A percentile compares a stretch with the other conserved stretches of the same genome.
Evolutionary conservation across 495 filamentous ascomycete species (phyloP).

Genomic region (Talaromyces wortmannii): DNA sequence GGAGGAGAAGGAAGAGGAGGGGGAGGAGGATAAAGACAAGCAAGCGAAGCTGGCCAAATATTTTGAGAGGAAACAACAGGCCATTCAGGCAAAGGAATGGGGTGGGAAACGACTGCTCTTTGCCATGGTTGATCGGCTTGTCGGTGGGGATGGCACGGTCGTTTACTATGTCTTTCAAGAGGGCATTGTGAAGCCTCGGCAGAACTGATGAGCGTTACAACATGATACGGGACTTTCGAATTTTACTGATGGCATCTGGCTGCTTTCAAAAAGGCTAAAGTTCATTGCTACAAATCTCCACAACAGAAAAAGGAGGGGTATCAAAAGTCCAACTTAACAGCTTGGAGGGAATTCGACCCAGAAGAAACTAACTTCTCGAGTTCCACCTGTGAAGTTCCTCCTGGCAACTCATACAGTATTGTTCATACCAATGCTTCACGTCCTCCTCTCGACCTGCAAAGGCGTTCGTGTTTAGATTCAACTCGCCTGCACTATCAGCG

Average conservation of each 20-base stretch:
- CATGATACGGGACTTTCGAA: too few species aligned
- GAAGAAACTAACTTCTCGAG: neutral
- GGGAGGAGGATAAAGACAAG: constrained; percentile 19
- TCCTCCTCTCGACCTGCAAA: constrained; percentile 26
- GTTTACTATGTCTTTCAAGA: constrained; percentile 95
- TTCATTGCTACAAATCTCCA: neutral
- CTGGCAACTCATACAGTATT: constrained; percentile 70
- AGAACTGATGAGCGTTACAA: constrained; percentile 55
- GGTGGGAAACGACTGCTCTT: constrained; percentile 68
- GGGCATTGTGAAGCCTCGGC: constrained; percentile 90
- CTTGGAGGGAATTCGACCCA: neutral
- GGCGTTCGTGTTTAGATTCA: constrained; percentile 14
- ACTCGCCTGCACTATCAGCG: constrained; percentile 13
- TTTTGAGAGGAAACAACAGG: constrained; percentile 31
- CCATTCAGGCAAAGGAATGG: constrained; percentile 29
- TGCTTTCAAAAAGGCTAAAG: too few species aligned
- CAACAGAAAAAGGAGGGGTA: neutral
- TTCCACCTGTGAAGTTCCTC: constrained; percentile 42
- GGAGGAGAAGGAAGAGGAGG: constrained; percentile 14
- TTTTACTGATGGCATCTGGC: neutral
- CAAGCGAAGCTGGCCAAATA: constrained; percentile 26
- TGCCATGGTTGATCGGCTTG: constrained; percentile 59
- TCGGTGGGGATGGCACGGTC: constrained; percentile 78
- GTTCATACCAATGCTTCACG: constrained; percentile 57
- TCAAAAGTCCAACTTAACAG: neutral